Conservation (phyloP, 306 rosid species). For the Ziziphus jujuba region DNA sequence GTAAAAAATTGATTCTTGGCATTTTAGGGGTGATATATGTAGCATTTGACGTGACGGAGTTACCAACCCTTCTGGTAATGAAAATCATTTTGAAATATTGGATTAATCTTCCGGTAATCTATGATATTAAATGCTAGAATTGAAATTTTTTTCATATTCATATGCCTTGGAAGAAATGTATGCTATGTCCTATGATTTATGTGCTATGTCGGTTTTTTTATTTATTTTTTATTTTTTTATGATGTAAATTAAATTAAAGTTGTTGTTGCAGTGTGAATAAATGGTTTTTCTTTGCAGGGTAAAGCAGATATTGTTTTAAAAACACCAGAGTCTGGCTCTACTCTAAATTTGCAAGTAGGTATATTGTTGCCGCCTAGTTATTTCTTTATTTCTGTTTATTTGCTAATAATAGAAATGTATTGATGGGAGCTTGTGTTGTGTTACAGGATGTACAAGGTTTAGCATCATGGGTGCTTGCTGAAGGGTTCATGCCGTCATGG, state of each 20-base stretch:
- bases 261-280: constrained; percentile 7
- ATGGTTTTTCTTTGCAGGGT: constrained; percentile 47
- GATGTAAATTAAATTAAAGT: neutral
- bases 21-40: neutral
- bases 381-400: constrained; percentile 10
- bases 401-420: neutral
- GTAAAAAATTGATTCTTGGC: neutral
- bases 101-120: neutral
- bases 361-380: neutral
- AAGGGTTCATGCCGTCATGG: constrained; percentile 97
- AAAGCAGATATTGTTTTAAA: constrained; percentile 84
- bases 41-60: neutral
- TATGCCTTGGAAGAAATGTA: no score
- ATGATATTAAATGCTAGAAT: neutral
- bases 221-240: neutral
- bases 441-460: constrained; percentile 92
- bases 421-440: constrained; percentile 17
- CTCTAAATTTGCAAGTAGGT: constrained; percentile 72
- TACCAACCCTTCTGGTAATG: neutral
- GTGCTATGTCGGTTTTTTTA: no score
- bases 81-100: neutral
- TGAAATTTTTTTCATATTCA: neutral
- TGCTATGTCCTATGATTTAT: no score
- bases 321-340: constrained; percentile 60
- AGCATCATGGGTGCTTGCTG: constrained; percentile 92